Evolutionary conservation across 306 rosid species (phyloP), one percentile per base, ranked within the genome.

Genomic region (Trifolium subterraneum): DNA sequence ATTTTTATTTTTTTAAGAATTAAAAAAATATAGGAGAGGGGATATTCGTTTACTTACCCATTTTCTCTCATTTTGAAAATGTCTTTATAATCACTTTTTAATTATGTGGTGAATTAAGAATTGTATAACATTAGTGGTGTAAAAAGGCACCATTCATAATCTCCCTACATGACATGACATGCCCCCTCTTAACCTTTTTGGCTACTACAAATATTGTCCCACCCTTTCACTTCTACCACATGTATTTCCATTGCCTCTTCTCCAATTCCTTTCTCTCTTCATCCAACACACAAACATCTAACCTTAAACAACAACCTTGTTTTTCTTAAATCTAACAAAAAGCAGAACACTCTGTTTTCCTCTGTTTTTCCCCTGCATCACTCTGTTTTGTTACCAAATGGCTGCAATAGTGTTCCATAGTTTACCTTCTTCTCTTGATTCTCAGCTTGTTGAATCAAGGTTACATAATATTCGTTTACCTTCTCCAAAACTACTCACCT

Each of bases 151-250:
- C 71, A 38, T 70, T 39, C 71, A 74, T 25, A 69, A 77, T 58
- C 66, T 69, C 66, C 29, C 74, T 27, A 74, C 76, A 76, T 78
- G 84, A 70, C 62, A 35, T 54, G 10, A 56, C 16, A 23, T 56
- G 35, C 31, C 33, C 71, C 33, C 12, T 5, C 20, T 0, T 25
- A 20, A 80, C 78, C 86, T 86, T 85, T 83, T 42, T 68, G 86
- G 77, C 16, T 64, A 78, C 97, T 93, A 93, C 90, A 93, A 93
- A 89, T 91, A 79, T 80, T 67, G 82, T 20, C 70, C 85, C 82
- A 60, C 71, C 59, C 56, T 80, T 15, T 59, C 81, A 44, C 82
- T 78, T 74, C 67, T 82, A 27, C 58, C 72, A 71, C 92, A 82
- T 68, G 78, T 72, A 80, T 73, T 41, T 69, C 36, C 81, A 18